These are phyloP conservation scores for Poterioochromonas sp. DNA, from an alignment of 352 stramenopile species.

Conservation along the genomic window DNA sequence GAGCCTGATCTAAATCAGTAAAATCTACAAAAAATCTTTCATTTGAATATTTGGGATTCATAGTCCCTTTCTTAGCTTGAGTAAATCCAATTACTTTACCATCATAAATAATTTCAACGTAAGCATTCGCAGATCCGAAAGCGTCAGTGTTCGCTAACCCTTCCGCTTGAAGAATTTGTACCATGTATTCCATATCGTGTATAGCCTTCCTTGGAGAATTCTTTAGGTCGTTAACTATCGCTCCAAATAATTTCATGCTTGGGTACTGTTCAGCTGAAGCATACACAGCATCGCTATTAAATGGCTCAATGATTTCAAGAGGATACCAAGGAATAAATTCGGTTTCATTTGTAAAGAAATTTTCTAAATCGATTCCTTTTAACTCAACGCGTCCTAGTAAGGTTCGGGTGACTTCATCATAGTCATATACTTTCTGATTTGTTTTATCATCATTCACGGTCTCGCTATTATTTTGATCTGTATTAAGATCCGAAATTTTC, in stretches of 20 bases:
- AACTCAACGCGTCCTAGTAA: not conserved
- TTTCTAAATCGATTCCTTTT: not conserved
- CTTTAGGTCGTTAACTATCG: too few relatives aligned
- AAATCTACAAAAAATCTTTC: not conserved
- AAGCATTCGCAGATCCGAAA: not conserved
- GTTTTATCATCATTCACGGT: too few relatives aligned
- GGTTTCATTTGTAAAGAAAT: not conserved
- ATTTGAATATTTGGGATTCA: not conserved
- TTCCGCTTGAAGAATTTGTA: not conserved
- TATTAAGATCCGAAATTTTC: too few relatives aligned
- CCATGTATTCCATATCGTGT: not conserved
- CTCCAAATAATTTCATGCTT: too few relatives aligned
- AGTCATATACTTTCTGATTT: not conserved
- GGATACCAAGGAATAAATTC: not conserved
- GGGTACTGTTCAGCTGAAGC: too few relatives aligned
- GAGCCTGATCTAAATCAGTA: not conserved
- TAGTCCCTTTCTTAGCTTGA: not conserved
- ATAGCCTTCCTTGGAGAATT: too few relatives aligned
- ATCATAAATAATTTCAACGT: not conserved
- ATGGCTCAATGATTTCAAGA: too few relatives aligned
- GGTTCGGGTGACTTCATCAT: not conserved
- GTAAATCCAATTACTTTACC: not conserved
- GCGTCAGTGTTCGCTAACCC: not conserved
- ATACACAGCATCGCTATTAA: too few relatives aligned
- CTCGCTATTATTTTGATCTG: too few relatives aligned